Percentiles rank a stretch among this genome's conserved stretches.
Evolutionary conservation across 495 filamentous ascomycete species (phyloP).

Genomic region (Rhizodiscina lignyota): DNA sequence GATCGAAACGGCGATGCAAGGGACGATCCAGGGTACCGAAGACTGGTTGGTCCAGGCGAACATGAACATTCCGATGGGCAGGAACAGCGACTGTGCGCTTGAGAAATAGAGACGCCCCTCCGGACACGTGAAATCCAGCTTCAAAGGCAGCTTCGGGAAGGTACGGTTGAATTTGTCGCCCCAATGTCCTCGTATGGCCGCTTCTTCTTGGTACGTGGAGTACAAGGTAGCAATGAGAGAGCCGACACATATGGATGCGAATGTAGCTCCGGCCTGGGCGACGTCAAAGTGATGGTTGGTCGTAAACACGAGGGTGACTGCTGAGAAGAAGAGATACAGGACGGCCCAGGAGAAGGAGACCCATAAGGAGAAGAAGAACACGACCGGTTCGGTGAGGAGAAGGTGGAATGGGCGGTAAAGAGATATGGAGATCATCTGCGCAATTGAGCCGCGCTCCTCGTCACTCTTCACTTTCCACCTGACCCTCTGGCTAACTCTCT

Average conservation of each 20-base stretch:
- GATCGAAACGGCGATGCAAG: constrained; percentile 49
- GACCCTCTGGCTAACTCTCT: constrained; percentile 35
- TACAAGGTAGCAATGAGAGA: constrained; percentile 50
- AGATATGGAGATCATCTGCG: constrained; percentile 59
- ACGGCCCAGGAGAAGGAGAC: constrained; percentile 80
- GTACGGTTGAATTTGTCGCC: constrained; percentile 7
- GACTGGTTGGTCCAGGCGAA: constrained; percentile 61
- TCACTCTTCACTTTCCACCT: constrained; percentile 78
- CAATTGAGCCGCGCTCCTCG: constrained; percentile 55
- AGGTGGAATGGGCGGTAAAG: constrained; percentile 70
- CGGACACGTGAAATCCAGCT: constrained; percentile 37
- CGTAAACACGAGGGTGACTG: constrained; percentile 61
- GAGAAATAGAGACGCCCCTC: constrained; percentile 74
- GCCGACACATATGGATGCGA: constrained; percentile 56
- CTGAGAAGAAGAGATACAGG: constrained; percentile 68
- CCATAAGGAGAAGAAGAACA: constrained; percentile 92
- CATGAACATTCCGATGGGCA: constrained; percentile 69
- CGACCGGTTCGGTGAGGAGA: constrained; percentile 77
- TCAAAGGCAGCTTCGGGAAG: too few species aligned
- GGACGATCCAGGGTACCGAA: constrained; percentile 61
- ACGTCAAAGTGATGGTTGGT: constrained; percentile 52
- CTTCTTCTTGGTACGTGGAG: constrained; percentile 56
- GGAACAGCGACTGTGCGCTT: constrained; percentile 50
- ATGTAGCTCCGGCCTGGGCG: constrained; percentile 54
- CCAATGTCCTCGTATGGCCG: constrained; percentile 21